These are phyloP conservation scores for Aspergillus cejpii DNA, from an alignment of 2,329 filamentous ascomycete genomes.

Conservation along the genomic window DNA sequence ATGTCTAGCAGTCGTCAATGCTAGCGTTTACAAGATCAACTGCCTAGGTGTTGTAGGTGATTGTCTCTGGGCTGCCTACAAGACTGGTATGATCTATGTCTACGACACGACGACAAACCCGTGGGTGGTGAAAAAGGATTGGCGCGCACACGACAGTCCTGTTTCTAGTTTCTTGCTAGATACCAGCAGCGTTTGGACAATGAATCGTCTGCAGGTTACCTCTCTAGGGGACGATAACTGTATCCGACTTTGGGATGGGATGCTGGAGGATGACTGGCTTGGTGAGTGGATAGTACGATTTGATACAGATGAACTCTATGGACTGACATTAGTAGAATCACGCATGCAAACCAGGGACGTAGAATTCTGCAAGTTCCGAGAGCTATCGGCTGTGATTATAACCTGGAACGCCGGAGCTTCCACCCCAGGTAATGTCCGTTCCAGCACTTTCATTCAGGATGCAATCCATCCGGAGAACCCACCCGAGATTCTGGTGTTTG, in stretches of 20 bases:
- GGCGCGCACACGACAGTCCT: constrained; percentile 81
- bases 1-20: constrained; percentile 71
- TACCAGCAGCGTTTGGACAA: constrained; percentile 72
- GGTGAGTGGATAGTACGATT: no score
- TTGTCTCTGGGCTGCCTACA: constrained; percentile 88
- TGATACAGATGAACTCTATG: neutral
- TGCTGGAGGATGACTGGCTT: constrained; percentile 91
- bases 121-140: constrained; percentile 89
- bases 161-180: constrained; percentile 73
- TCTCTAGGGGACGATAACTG: constrained; percentile 83
- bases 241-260: constrained; percentile 81
- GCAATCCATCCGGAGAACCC: constrained; percentile 68
- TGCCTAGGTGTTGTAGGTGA: constrained; percentile 72
- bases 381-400: constrained; percentile 71
- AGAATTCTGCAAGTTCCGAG: constrained; percentile 78
- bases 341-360: constrained; percentile 79
- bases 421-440: constrained; percentile 76
- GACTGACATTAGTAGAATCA: constrained; percentile 49
- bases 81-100: constrained; percentile 86
- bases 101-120: constrained; percentile 79
- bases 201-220: constrained; percentile 76
- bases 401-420: constrained; percentile 98
- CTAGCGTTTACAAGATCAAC: constrained; percentile 94
- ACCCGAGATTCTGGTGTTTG: constrained; percentile 88
- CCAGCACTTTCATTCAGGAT: constrained; percentile 72